A percentile compares a stretch with the other conserved stretches of the same genome.
Conservation (phyloP, 169 alveolate genomes). For the Babesia bovis region DNA sequence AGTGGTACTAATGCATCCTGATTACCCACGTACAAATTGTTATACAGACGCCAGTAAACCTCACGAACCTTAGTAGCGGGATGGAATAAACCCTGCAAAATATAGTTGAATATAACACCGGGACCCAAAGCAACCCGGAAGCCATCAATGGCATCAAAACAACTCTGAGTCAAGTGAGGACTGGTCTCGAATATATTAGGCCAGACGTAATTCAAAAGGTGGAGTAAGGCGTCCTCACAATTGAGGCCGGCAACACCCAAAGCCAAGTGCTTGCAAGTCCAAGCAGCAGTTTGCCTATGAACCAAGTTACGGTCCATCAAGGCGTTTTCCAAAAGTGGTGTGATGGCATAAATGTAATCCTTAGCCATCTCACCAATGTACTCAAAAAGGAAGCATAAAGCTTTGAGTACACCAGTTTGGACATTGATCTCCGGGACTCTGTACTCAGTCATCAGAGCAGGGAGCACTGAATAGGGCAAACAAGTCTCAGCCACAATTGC, state of each 20-base stretch:
- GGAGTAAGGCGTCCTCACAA: constrained; percentile 96
- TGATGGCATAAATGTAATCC: constrained; percentile 96
- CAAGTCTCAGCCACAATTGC: constrained; percentile 99
- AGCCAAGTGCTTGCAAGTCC: constrained; percentile 97
- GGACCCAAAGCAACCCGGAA: constrained; percentile 98
- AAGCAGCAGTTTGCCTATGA: constrained; percentile 98
- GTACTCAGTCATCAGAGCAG: constrained; percentile 99
- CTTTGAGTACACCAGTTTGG: constrained; percentile 98
- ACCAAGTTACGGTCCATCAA: constrained; percentile 98
- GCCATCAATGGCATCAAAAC: constrained; percentile 98
- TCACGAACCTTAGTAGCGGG: constrained; percentile 98
- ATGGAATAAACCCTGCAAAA: constrained; percentile 98
- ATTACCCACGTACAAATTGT: constrained; percentile 97
- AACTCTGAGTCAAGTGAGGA: constrained; percentile 96
- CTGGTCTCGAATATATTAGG: constrained; percentile 99
- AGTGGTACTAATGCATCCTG: constrained; percentile 96
- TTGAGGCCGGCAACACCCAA: constrained; percentile 92
- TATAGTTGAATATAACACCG: constrained; percentile 91
- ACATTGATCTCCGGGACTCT: constrained; percentile 98
- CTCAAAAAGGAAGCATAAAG: constrained; percentile 99
- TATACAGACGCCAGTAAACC: constrained; percentile 98
- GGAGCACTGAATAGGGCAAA: constrained; percentile 99
- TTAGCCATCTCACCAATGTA: constrained; percentile 93
- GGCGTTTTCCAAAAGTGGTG: constrained; percentile 98
- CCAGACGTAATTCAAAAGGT: constrained; percentile 97